phyloP scores from a whole-genome alignment of 208 protist genomes.

The Acanthamoeba triangularis region DNA sequence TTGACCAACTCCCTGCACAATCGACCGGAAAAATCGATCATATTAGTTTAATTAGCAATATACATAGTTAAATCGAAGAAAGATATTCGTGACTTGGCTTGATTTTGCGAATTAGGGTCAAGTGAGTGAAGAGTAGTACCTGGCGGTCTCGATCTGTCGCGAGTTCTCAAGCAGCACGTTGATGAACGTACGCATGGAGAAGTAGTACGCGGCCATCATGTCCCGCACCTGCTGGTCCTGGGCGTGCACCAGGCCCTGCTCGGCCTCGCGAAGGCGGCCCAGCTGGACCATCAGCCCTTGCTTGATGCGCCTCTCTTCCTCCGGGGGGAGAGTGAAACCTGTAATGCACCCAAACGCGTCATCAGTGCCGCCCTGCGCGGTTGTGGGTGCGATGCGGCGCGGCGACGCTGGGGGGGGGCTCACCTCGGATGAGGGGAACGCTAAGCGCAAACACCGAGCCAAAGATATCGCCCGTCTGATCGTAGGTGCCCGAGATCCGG shows the following conservation, averaged over 20 bases:
- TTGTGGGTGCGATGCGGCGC: neutral
- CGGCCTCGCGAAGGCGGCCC: neutral
- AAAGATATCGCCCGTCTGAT: slow-evolving; percentile 17
- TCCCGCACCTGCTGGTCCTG: neutral
- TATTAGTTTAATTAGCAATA: neutral
- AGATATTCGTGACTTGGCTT: too few species aligned
- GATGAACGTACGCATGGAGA: slow-evolving; percentile 3
- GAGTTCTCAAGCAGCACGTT: neutral
- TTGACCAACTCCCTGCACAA: neutral
- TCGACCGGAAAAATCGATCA: neutral
- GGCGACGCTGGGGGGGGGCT: neutral
- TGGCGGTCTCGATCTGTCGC: neutral
- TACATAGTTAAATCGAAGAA: too few species aligned
- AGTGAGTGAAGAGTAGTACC: neutral
- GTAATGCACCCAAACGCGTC: neutral
- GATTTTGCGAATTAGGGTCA: too few species aligned
- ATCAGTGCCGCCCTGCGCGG: neutral
- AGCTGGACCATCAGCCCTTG: slow-evolving; percentile 12
- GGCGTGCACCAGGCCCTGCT: neutral
- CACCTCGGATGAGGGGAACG: neutral
- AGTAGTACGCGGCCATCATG: slow-evolving; percentile 36
- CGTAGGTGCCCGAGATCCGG: neutral
- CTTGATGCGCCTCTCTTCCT: neutral
- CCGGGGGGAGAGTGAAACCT: neutral
- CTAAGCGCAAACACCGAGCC: neutral